Base-by-base conservation (phyloP, 2,329 filamentous ascomycete genomes). In the Fusarium euwallaceae region DNA sequence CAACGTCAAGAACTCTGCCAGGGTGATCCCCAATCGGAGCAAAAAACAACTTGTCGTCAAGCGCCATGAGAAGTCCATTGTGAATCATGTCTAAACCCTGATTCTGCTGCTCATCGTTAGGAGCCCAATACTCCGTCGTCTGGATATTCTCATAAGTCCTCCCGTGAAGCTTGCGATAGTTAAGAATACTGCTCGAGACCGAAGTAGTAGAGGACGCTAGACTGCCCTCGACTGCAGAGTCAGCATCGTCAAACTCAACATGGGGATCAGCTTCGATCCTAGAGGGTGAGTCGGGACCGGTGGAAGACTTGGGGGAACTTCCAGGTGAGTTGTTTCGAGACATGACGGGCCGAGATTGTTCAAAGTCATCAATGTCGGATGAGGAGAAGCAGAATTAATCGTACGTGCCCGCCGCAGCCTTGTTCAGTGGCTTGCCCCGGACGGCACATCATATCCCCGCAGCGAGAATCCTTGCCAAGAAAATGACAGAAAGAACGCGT, bases 1-100 rank as follows among this genome's bases (percentile, higher is more conserved):
- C 87, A 17, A 90, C 79, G 72, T 90, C 88, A 29, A 90, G 79
- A 11, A 80, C 73, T 7, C 73, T 69, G 6, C 12, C 41, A 0
- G 78, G 77, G n/a, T 74, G 66, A 6, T 66, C 53, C 10, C 71
- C 61, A 22, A 81, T 66, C 1, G 79, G 79, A 2, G 78, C 77
- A 3, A 79, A 55, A 36, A 73, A 78, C 6, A 81, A 65, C 51
- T 76, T 56, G 29, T 78, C 71, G 9, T 77, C 76, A 1, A 80
- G 70, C 1, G 73, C 55, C 41, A 79, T 72, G 4, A 73, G 71
- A 12, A 51, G 27, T 24, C 45, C 24, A n/a, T 51, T 51, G 5
- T 51, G 45, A 3, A 51, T 51, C 20, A 58, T 70, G 55, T 58
- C 55, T 2, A 37, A 9, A 36, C 55, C 55, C 55, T 59, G 6